Percentiles rank a stretch among this genome's conserved stretches.
Conservation (phyloP, 2,329 filamentous ascomycete species). For the Davidsoniella australis region DNA sequence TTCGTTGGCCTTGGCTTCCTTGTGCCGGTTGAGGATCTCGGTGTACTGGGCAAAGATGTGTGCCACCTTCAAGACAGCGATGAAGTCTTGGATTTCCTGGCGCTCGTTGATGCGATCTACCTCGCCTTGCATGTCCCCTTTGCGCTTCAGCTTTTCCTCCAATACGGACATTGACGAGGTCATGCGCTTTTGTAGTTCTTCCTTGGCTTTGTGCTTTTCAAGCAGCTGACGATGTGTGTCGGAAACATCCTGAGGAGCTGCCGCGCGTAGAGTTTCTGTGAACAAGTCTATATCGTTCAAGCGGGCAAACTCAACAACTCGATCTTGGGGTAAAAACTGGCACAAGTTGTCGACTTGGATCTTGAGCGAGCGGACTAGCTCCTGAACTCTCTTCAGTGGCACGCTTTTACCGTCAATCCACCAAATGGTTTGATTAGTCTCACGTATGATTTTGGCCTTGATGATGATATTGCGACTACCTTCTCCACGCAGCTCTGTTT, state of each 20-base stretch:
- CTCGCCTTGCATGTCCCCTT: slow-evolving; percentile 58
- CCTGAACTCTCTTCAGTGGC: slow-evolving; percentile 46
- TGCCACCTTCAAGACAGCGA: slow-evolving; percentile 43
- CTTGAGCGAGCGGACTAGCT: slow-evolving; percentile 51
- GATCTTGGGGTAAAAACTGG: slow-evolving; percentile 91
- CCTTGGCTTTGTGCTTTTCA: slow-evolving; percentile 39
- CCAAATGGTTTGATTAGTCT: slow-evolving; percentile 70
- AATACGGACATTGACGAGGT: slow-evolving; percentile 31
- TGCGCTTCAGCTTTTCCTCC: slow-evolving; percentile 47
- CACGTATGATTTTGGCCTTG: slow-evolving; percentile 57
- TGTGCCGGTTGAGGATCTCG: slow-evolving; percentile 21
- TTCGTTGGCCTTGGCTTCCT: slow-evolving; percentile 30
- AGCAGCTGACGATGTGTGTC: slow-evolving; percentile 63
- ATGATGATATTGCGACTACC: slow-evolving; percentile 54
- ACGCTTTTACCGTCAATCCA: slow-evolving; percentile 51
- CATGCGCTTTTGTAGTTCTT: slow-evolving; percentile 37
- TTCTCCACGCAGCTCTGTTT: slow-evolving; percentile 67
- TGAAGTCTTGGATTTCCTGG: slow-evolving; percentile 24
- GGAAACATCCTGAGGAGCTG: slow-evolving; percentile 66
- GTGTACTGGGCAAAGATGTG: slow-evolving; percentile 50
- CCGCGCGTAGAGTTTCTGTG: slow-evolving; percentile 72
- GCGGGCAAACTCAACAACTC: slow-evolving; percentile 82
- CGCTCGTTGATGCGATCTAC: slow-evolving; percentile 70
- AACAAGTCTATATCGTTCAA: slow-evolving; percentile 69
- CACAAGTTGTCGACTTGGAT: slow-evolving; percentile 98